Conservation (phyloP, 148 eudicot genomes). For the Chenopodium album region DNA sequence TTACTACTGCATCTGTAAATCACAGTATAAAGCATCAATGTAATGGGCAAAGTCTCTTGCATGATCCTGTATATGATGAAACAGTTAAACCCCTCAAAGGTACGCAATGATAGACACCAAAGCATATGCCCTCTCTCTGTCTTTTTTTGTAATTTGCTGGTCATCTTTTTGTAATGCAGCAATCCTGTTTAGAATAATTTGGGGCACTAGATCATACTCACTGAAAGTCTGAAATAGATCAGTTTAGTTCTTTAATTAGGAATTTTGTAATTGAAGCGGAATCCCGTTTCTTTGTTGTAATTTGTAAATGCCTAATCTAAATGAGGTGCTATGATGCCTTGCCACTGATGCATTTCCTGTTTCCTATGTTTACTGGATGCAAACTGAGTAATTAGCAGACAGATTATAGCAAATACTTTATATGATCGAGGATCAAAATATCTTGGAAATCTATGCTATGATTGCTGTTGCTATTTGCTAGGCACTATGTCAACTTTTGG, state of each 20-base stretch:
- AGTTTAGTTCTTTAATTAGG: neutral
- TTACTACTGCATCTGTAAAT: conserved; percentile 23
- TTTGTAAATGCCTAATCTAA: conserved; percentile 10
- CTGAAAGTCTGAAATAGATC: neutral
- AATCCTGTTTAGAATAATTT: conserved; percentile 20
- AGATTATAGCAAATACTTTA: too few relatives aligned
- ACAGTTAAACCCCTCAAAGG: conserved; percentile 38
- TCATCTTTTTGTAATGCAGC: neutral
- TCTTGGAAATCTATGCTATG: neutral
- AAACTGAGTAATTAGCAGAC: neutral
- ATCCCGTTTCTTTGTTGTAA: neutral
- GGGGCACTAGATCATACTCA: conserved; percentile 8
- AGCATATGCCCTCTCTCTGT: neutral
- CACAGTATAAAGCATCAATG: conserved; percentile 27
- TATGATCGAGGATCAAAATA: neutral
- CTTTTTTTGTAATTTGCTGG: conserved; percentile 4
- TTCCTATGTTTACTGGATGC: neutral
- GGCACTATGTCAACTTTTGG: neutral
- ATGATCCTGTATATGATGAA: conserved; percentile 44
- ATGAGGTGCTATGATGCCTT: conserved; percentile 14
- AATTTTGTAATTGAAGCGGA: conserved; percentile 19
- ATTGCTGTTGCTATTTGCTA: neutral
- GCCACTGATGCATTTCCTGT: neutral
- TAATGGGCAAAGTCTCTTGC: conserved; percentile 37
- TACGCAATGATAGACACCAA: conserved; percentile 30